Conservation (phyloP, 1,139 yeast genomes). For the Candida frijolesensis region DNA sequence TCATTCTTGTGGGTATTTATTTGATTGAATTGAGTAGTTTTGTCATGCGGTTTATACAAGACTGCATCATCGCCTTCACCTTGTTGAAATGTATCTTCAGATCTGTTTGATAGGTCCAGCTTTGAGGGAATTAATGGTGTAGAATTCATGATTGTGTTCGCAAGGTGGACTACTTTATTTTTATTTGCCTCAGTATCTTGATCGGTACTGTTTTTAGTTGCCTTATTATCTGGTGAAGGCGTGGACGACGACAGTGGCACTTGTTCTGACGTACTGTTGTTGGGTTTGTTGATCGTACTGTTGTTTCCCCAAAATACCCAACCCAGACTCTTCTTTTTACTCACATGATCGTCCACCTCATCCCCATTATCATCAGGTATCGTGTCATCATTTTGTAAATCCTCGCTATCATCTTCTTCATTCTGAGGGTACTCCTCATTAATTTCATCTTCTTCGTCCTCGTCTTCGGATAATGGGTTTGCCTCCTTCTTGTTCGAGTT, state of each 20-base stretch:
- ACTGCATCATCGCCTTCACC: conserved; percentile 36
- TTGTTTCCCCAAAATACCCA: conserved; percentile 43
- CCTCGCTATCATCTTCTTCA: conserved; percentile 21
- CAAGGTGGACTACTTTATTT: conserved; percentile 11
- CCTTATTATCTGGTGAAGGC: background rate
- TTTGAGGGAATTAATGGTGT: conserved; percentile 30
- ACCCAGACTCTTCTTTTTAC: conserved; percentile 30
- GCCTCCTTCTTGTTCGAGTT: conserved; percentile 9
- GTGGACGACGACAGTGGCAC: conserved; percentile 2
- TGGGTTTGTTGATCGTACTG: background rate
- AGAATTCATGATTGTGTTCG: conserved; percentile 41
- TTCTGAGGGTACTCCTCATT: conserved; percentile 22
- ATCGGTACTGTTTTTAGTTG: conserved; percentile 5
- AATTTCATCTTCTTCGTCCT: conserved; percentile 8
- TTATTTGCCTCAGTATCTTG: conserved; percentile 14
- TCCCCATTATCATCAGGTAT: conserved; percentile 31
- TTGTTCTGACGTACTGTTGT: background rate
- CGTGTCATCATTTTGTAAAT: conserved; percentile 21
- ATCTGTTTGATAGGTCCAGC: conserved; percentile 23
- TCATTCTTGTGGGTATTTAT: conserved; percentile 51
- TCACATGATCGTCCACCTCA: conserved; percentile 38
- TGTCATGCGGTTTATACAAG: conserved; percentile 48
- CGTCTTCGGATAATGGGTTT: conserved; percentile 4
- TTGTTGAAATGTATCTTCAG: conserved; percentile 20
- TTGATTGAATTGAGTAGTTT: conserved; percentile 42